These are phyloP conservation scores for Coniochaeta sp. DNA, from an alignment of 2,329 filamentous ascomycete genomes.

Conservation along the genomic window DNA sequence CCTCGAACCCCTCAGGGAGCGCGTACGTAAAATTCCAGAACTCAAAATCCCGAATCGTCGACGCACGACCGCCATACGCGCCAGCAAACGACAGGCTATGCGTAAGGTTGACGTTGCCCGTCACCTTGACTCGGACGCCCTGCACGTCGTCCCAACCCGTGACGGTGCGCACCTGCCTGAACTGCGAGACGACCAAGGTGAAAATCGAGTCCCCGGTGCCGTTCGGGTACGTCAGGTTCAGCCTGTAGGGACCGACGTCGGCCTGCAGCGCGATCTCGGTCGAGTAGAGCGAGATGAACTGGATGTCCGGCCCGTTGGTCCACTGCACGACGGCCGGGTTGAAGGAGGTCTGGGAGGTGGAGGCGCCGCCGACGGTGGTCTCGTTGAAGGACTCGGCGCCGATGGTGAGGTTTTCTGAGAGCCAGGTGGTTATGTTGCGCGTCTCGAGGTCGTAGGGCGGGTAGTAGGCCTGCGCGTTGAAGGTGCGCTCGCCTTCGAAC, in stretches of 20 bases:
- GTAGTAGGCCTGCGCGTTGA: constrained; percentile 44
- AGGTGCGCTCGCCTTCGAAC: constrained; percentile 48
- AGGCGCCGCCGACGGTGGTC: constrained; percentile 46
- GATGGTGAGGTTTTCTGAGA: constrained; percentile 50
- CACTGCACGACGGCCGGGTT: constrained; percentile 56
- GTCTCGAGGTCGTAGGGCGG: constrained; percentile 50
- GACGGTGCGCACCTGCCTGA: constrained; percentile 35
- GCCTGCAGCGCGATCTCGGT: constrained; percentile 32
- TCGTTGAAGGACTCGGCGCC: constrained; percentile 53
- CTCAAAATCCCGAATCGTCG: constrained; percentile 31
- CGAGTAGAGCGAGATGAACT: constrained; percentile 19
- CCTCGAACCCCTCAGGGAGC: constrained; percentile 25
- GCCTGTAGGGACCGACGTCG: constrained; percentile 29
- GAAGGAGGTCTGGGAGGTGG: constrained; percentile 43
- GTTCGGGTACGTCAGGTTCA: constrained; percentile 46
- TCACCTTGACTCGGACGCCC: constrained; percentile 36
- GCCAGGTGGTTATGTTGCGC: constrained; percentile 53
- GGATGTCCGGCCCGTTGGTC: constrained; percentile 32
- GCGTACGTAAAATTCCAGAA: constrained; percentile 38
- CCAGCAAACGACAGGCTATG: constrained; percentile 37
- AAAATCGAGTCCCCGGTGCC: constrained; percentile 43
- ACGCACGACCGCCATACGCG: constrained; percentile 22
- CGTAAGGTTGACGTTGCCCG: constrained; percentile 33
- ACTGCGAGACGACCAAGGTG: constrained; percentile 41
- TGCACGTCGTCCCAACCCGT: constrained; percentile 38